Evolutionary conservation across 108 stramenopile species (phyloP), one percentile per base, ranked within the genome.

Genomic region (Cylindrotheca closterium): DNA sequence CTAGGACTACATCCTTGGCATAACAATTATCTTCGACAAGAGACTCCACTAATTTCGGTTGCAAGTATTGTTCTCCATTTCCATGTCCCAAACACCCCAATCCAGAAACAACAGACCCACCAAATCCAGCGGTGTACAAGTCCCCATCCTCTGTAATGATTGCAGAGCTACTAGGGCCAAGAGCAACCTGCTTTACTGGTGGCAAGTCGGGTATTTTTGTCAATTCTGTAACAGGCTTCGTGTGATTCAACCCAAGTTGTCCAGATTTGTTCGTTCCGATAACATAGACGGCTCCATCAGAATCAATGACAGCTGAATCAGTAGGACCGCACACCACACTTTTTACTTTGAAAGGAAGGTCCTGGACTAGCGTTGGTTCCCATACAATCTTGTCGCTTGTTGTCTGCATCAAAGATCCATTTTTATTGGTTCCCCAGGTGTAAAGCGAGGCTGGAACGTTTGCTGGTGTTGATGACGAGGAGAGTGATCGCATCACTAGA

Each of bases 81-180:
- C 91, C 91, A 37, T 89, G 88, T 66, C 91, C 91, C 2, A 92
- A 47, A 25, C 67, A 79, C 57, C 91, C 91, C 73, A 86, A 70
- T 8, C 91, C 91, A 1, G 50, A 17, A 15, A 71, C 60, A 17
- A 84, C 33, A 15, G 80, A 83, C 37, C 91, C 88, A 25, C 86
- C 87, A 69, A 76, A 87, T 29, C 91, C 91, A 60, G 71, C 81
- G 1, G 87, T 89, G 64, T 92, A 89, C 45, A 92, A 56, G 47
- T 92, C 86, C 23, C 91, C 91, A 10, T 74, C 67, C 51, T 79
- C 70, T 0, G 87, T 78, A 2, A 82, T 47, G n/a, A 86, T 78
- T 7, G 86, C 81, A 29, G 74, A 70, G 55, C 76, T 83, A 29
- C 32, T 65, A 19, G 69, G 58, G 0, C 91, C 91, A 17, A 92